These are phyloP conservation scores for Leccinum truebloodii DNA, from an alignment of 768 basidiomycete genomes.

Conservation along the genomic window DNA sequence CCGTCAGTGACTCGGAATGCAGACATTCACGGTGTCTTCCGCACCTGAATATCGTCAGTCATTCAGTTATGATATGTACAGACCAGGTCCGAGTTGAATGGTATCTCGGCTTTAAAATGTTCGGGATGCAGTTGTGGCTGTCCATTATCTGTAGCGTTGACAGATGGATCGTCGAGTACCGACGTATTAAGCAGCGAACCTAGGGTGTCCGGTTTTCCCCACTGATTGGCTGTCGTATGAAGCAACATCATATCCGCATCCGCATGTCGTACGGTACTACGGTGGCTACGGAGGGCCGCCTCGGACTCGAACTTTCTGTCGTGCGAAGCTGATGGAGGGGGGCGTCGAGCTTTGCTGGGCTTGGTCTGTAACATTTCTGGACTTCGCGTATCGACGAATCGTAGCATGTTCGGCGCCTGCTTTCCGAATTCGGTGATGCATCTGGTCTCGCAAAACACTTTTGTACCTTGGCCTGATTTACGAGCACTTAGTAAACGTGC, in stretches of 20 bases:
- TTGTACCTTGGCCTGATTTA: background rate
- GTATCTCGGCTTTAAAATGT: conserved; percentile 69
- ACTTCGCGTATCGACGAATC: background rate
- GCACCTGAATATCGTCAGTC: conserved; percentile 89
- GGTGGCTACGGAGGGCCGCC: background rate
- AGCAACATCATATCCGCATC: too few relatives aligned
- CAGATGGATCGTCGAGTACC: conserved; percentile 38
- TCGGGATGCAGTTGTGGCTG: conserved; percentile 16
- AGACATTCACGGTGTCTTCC: conserved; percentile 9
- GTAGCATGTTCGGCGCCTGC: background rate
- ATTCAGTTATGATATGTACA: conserved; percentile 65
- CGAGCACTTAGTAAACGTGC: background rate
- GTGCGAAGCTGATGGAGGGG: background rate
- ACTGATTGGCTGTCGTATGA: conserved; percentile 57
- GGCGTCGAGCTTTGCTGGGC: background rate
- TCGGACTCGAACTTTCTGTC: background rate
- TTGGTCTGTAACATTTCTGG: background rate
- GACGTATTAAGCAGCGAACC: conserved; percentile 54
- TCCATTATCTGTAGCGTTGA: conserved; percentile 19
- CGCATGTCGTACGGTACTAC: background rate
- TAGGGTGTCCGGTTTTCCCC: conserved; percentile 69
- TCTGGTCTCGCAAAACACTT: background rate
- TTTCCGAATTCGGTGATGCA: background rate
- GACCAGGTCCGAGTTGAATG: conserved; percentile 47
- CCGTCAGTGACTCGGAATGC: background rate